Evolutionary conservation across 177 flowering plant species (phyloP).

Genomic region (Vitis hybrid): DNA sequence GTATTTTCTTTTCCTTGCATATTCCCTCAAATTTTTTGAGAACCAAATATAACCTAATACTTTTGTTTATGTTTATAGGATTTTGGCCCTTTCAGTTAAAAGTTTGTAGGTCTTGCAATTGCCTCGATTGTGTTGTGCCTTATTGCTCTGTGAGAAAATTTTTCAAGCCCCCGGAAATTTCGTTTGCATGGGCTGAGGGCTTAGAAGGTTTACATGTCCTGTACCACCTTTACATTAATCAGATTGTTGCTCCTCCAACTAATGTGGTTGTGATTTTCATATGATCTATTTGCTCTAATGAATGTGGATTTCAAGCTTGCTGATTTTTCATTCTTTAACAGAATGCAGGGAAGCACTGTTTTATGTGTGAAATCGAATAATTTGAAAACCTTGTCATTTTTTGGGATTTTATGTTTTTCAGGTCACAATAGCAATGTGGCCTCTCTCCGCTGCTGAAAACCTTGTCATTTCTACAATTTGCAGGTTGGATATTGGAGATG

Average conservation of each 20-base stretch:
- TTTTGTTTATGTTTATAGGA: not conserved
- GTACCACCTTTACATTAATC: not conserved
- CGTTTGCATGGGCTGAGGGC: too few species aligned
- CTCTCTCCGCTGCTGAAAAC: not conserved
- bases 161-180: too few species aligned
- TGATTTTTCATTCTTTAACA: not conserved
- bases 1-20: too few species aligned
- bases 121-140: not conserved
- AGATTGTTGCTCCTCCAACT: not conserved
- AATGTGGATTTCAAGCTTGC: not conserved
- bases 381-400: not conserved
- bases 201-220: not conserved
- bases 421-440: too few species aligned
- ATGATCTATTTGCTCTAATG: not conserved
- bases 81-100: not conserved
- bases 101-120: not conserved
- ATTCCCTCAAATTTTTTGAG: too few species aligned
- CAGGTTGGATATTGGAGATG: conserved; percentile 95
- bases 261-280: not conserved
- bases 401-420: not conserved
- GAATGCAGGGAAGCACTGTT: not conserved
- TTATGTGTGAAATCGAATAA: not conserved
- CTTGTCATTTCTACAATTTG: conserved; percentile 2
- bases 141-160: too few species aligned
- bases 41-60: too few species aligned